Evolutionary conservation across 208 protist species (phyloP).

Genomic region (Trichomonas gallinae): DNA sequence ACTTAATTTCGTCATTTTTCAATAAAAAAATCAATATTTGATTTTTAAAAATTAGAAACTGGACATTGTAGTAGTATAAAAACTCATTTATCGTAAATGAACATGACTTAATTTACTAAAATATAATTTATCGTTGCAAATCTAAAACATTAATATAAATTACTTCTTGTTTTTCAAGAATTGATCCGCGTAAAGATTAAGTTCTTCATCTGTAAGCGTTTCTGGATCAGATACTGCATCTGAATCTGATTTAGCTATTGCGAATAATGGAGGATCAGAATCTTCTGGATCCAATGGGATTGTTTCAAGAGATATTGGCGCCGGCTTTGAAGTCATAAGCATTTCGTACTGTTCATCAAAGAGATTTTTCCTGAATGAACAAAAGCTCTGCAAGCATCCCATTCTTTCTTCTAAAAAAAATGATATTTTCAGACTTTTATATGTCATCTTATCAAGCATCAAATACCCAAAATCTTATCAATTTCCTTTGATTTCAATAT

Average conservation of each 20-base stretch:
- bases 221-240: not conserved
- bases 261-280: not conserved
- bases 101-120: too few relatives aligned
- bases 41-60: too few relatives aligned
- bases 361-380: not conserved
- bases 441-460: too few relatives aligned
- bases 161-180: not conserved
- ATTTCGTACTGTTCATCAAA: not conserved
- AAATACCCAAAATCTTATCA: too few relatives aligned
- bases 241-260: not conserved
- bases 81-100: too few relatives aligned
- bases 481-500: too few relatives aligned
- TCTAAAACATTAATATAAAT: too few relatives aligned
- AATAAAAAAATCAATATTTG: too few relatives aligned
- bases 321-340: not conserved
- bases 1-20: too few relatives aligned
- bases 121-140: too few relatives aligned
- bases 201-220: not conserved
- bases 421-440: too few relatives aligned
- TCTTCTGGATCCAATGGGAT: not conserved
- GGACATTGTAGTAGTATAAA: too few relatives aligned
- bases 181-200: slow-evolving; percentile 6
- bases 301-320: not conserved
- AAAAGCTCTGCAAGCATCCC: not conserved
- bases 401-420: not conserved